These are phyloP conservation scores for Glomus cerebriforme DNA, from an alignment of 192 early-diverging fungal genomes.

Conservation along the genomic window DNA sequence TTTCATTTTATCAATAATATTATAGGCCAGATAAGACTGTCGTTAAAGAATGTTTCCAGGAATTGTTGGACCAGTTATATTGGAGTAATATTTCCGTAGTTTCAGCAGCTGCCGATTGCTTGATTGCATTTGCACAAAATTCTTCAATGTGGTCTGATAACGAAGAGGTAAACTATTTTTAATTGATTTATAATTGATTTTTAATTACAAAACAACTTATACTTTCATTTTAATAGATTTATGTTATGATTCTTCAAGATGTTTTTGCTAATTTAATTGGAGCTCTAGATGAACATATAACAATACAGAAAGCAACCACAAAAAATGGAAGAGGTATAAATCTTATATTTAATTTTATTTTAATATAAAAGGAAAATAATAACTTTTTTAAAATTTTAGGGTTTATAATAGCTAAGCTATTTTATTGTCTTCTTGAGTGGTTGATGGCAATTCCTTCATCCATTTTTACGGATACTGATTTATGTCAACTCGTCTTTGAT, in stretches of 20 bases:
- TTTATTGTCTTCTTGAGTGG: slow-evolving; percentile 75
- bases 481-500: slow-evolving; percentile 68
- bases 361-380: neutral
- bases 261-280: slow-evolving; percentile 68
- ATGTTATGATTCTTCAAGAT: slow-evolving; percentile 52
- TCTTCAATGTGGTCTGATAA: slow-evolving; percentile 53
- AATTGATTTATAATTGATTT: neutral
- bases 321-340: slow-evolving; percentile 42
- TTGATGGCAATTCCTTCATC: slow-evolving; percentile 65
- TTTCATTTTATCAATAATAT: neutral
- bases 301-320: slow-evolving; percentile 44
- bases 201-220: neutral
- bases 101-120: slow-evolving; percentile 63
- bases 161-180: slow-evolving; percentile 47
- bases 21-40: slow-evolving; percentile 32
- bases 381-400: slow-evolving; percentile 35
- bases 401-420: slow-evolving; percentile 62
- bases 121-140: slow-evolving; percentile 63
- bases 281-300: slow-evolving; percentile 68
- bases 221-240: slow-evolving; percentile 11
- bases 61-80: slow-evolving; percentile 68
- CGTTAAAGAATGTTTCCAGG: slow-evolving; percentile 62
- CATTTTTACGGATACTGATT: slow-evolving; percentile 62
- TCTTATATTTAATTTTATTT: neutral
- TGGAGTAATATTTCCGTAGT: slow-evolving; percentile 61